Evolutionary conservation across 192 early-diverging fungal species (phyloP).

Genomic region (Linnemannia elongata): DNA sequence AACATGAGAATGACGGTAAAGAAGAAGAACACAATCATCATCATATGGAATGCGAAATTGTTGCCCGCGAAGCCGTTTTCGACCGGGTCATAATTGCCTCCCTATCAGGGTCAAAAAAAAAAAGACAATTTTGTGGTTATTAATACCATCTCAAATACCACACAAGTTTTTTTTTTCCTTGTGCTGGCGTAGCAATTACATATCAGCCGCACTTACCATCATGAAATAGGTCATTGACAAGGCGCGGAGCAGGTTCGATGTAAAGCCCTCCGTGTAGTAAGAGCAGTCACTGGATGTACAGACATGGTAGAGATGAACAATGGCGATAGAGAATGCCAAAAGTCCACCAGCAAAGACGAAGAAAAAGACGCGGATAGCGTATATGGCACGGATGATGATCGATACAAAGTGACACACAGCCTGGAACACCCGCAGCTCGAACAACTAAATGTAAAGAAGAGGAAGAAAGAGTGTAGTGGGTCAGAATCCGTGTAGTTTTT

Average conservation of each 20-base stretch:
- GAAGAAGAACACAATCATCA: constrained; percentile 21
- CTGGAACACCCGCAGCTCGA: constrained; percentile 9
- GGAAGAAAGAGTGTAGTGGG: neutral
- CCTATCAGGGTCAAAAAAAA: neutral
- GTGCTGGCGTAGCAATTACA: too few species aligned
- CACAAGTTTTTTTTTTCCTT: too few species aligned
- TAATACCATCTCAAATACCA: too few species aligned
- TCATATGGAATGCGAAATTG: neutral
- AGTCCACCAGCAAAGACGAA: neutral
- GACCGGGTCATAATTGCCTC: constrained; percentile 18
- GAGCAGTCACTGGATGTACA: neutral
- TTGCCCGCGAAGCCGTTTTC: neutral
- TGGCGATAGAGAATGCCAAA: neutral
- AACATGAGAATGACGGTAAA: constrained; percentile 32
- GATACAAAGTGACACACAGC: constrained; percentile 12
- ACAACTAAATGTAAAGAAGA: neutral
- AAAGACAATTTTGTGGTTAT: too few species aligned
- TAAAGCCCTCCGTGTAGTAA: neutral
- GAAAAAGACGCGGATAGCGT: constrained; percentile 10
- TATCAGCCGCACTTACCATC: neutral
- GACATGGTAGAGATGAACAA: neutral
- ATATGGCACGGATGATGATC: neutral
- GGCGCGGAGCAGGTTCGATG: neutral
- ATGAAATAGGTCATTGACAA: constrained; percentile 20
- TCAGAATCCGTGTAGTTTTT: too few species aligned